Evolutionary conservation across 2,329 filamentous ascomycete species (phyloP).

Genomic region (Cladosporium sp.): DNA sequence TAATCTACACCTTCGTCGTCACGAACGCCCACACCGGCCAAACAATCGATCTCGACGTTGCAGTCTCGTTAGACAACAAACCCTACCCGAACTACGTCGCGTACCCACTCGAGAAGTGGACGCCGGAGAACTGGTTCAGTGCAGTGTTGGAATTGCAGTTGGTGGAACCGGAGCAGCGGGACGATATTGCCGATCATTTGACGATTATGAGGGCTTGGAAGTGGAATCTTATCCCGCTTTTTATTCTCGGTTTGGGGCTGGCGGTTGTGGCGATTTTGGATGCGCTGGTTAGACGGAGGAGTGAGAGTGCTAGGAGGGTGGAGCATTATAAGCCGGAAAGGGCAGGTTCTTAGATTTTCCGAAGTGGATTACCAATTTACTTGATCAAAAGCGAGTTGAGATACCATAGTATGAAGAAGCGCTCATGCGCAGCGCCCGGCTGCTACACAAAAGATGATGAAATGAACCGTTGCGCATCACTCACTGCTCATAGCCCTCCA

Average conservation of each 20-base stretch:
- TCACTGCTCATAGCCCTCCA: constrained; percentile 31
- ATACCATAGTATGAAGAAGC: too few relatives aligned
- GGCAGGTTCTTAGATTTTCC: too few relatives aligned
- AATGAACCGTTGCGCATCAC: too few relatives aligned
- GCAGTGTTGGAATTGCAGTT: constrained; percentile 23
- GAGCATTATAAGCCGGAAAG: too few relatives aligned
- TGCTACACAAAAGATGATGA: too few relatives aligned
- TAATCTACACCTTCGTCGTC: constrained; percentile 26
- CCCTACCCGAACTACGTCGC: constrained; percentile 26
- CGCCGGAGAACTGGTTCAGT: constrained; percentile 28
- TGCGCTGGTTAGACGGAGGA: neutral
- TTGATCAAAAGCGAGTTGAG: too few relatives aligned
- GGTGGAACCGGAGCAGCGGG: constrained; percentile 12
- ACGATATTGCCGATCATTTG: constrained; percentile 19
- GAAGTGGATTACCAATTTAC: too few relatives aligned
- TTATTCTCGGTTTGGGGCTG: constrained; percentile 21
- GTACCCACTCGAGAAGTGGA: constrained; percentile 25
- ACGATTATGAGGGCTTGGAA: constrained; percentile 25
- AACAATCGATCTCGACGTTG: constrained; percentile 21
- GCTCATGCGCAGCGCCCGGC: too few relatives aligned
- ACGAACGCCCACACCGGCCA: constrained; percentile 21
- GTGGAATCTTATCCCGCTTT: constrained; percentile 29
- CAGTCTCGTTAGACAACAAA: constrained; percentile 19
- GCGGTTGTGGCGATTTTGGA: constrained; percentile 18
- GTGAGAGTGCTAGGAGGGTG: too few relatives aligned